A percentile compares a stretch with the other conserved stretches of the same genome.
Conservation (phyloP, 176 grass and related monocot species). For the Bolboschoenus planiculmis region DNA sequence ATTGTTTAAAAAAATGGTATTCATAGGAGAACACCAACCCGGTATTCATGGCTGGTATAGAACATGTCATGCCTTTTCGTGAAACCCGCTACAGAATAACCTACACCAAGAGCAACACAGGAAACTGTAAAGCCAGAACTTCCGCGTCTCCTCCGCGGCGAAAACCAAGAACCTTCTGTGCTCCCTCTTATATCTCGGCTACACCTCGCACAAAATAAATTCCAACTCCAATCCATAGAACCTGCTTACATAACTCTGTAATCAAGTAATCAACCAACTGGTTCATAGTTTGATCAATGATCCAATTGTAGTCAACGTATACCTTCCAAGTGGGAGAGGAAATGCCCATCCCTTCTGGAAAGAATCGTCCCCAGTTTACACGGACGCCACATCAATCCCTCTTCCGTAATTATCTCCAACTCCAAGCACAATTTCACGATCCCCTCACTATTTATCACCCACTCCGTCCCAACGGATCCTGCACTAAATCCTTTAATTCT, state of each 20-base stretch:
- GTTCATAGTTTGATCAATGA: neutral
- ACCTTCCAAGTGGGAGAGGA: neutral
- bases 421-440: neutral
- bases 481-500: neutral
- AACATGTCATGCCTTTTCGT: too few relatives aligned
- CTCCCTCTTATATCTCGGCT: neutral
- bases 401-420: neutral
- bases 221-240: neutral
- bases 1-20: too few relatives aligned
- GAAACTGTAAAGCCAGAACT: neutral
- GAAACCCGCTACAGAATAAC: neutral
- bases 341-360: neutral
- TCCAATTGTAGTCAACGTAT: neutral
- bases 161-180: neutral
- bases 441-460: neutral
- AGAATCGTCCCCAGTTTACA: neutral
- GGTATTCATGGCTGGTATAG: too few relatives aligned
- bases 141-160: neutral
- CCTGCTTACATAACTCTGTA: too few relatives aligned
- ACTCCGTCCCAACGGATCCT: too few relatives aligned
- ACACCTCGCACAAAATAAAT: neutral
- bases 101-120: neutral
- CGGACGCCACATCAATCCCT: neutral
- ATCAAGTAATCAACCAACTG: too few relatives aligned
- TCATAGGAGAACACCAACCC: too few relatives aligned